Evolutionary conservation across 768 basidiomycete species (phyloP).

Genomic region (Lactarius quietus): DNA sequence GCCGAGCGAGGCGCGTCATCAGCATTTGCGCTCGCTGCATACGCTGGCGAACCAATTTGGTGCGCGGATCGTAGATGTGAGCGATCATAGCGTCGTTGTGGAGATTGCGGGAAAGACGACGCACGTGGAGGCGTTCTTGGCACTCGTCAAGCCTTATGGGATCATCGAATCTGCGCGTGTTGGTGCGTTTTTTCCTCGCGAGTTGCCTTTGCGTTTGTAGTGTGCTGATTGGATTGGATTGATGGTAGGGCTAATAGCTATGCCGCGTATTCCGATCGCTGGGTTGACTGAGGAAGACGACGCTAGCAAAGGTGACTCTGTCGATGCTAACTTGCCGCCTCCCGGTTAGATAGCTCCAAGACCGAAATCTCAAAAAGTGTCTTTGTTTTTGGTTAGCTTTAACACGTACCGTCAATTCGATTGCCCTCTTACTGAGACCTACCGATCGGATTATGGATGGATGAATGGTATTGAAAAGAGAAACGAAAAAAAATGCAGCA

Average conservation of each 20-base stretch:
- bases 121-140: conserved; percentile 90
- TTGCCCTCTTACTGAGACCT: not conserved
- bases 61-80: conserved; percentile 90
- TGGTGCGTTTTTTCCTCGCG: conserved; percentile 48
- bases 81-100: conserved; percentile 91
- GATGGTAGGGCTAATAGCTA: conserved; percentile 84
- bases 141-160: conserved; percentile 88
- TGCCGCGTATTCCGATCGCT: conserved; percentile 92
- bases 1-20: conserved; percentile 84
- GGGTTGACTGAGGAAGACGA: conserved; percentile 54
- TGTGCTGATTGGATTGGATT: not conserved
- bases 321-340: conserved; percentile 91
- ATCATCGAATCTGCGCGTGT: conserved; percentile 93
- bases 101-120: conserved; percentile 92
- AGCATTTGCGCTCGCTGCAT: conserved; percentile 84
- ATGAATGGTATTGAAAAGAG: conserved; percentile 10
- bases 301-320: conserved; percentile 45
- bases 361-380: not conserved
- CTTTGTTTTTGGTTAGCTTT: not conserved
- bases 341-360: conserved; percentile 58
- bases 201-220: not conserved
- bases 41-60: conserved; percentile 85
- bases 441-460: not conserved
- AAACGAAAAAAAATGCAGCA: conserved; percentile 18
- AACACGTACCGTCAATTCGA: not conserved